These are phyloP conservation scores for Vigna hirtella DNA, from an alignment of 306 rosid genomes.

Conservation along the genomic window DNA sequence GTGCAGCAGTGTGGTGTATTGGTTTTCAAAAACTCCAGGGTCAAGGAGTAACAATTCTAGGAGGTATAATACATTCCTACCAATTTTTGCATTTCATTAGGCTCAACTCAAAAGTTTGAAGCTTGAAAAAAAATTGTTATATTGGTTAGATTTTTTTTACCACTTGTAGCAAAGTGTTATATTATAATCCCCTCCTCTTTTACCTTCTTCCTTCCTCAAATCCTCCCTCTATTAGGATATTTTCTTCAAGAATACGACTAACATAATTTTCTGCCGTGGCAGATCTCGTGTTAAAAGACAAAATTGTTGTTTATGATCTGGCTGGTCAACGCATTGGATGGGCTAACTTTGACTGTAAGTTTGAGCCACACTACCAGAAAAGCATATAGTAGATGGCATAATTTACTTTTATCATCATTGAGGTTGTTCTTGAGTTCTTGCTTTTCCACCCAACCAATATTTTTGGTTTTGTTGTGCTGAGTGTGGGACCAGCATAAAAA, in stretches of 20 bases:
- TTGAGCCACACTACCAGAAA: slow-evolving; percentile 42
- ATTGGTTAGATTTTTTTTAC: neutral
- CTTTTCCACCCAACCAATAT: slow-evolving; percentile 19
- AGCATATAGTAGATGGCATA: slow-evolving; percentile 13
- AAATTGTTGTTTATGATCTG: slow-evolving; percentile 87
- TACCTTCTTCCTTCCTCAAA: neutral
- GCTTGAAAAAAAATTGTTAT: slow-evolving; percentile 15
- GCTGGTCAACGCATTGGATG: slow-evolving; percentile 91
- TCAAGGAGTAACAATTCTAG: slow-evolving; percentile 83
- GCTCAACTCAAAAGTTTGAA: neutral
- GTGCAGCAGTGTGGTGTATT: slow-evolving; percentile 85
- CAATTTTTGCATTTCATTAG: slow-evolving; percentile 18
- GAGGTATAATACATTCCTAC: slow-evolving; percentile 63
- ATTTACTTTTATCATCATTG: slow-evolving; percentile 6
- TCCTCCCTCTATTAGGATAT: neutral
- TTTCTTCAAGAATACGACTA: slow-evolving; percentile 38
- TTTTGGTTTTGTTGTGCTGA: slow-evolving; percentile 2
- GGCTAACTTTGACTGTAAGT: slow-evolving; percentile 97
- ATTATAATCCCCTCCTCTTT: neutral
- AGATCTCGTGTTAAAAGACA: slow-evolving; percentile 96
- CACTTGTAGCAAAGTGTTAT: neutral
- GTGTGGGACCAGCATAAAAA: slow-evolving; percentile 18
- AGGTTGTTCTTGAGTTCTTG: slow-evolving; percentile 15
- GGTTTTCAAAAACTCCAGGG: slow-evolving; percentile 90
- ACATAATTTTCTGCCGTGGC: slow-evolving; percentile 47